These are phyloP conservation scores for Suillus subaureus DNA, from an alignment of 768 basidiomycete species.

Conservation along the genomic window DNA sequence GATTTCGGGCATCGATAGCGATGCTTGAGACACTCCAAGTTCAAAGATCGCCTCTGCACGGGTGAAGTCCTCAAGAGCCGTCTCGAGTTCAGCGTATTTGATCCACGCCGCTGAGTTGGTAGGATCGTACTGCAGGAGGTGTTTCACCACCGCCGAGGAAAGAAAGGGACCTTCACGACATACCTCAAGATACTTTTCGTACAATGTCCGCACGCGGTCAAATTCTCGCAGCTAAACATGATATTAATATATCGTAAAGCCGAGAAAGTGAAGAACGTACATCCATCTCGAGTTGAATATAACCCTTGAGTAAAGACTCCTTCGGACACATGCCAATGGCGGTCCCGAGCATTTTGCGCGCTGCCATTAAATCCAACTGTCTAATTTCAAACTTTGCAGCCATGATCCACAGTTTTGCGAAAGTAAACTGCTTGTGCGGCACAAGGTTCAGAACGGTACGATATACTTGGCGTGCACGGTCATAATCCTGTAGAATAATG, in stretches of 20 bases:
- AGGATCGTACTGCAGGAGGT: constrained; percentile 66
- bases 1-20: constrained; percentile 93
- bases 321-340: constrained; percentile 97
- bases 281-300: constrained; percentile 92
- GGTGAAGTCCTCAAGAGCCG: constrained; percentile 80
- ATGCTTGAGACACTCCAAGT: constrained; percentile 79
- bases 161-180: constrained; percentile 19
- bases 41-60: constrained; percentile 95
- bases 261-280: constrained; percentile 41
- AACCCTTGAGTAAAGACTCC: constrained; percentile 92
- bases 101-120: constrained; percentile 95
- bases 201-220: constrained; percentile 87
- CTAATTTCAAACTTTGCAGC: constrained; percentile 93
- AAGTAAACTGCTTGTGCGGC: constrained; percentile 96
- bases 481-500: constrained; percentile 62
- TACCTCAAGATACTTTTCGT: constrained; percentile 94
- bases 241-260: constrained; percentile 13
- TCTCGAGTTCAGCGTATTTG: constrained; percentile 91
- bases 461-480: constrained; percentile 87
- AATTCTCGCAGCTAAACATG: constrained; percentile 81
- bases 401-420: constrained; percentile 94
- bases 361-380: constrained; percentile 76
- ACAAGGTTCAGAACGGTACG: constrained; percentile 86
- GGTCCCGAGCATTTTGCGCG: constrained; percentile 86
- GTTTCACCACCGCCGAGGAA: constrained; percentile 5